Percentiles rank a stretch among this genome's conserved stretches.
Conservation (phyloP, 306 rosid genomes). For the Rubus parviflorus region DNA sequence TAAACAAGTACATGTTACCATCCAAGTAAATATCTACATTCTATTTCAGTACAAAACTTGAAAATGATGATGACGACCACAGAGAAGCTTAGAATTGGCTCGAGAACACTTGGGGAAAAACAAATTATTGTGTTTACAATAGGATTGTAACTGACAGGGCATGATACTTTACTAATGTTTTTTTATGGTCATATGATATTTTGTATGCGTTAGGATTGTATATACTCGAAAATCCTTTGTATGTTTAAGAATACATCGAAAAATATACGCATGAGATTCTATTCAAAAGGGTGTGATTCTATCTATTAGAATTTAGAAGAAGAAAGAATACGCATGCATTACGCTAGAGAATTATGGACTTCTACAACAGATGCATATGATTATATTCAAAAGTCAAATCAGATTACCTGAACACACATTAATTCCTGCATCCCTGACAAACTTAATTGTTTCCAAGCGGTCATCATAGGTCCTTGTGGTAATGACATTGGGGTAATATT, state of each 20-base stretch:
- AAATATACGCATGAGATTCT: not conserved
- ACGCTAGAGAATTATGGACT: not conserved
- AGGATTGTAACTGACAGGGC: not conserved
- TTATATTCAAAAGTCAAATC: slow-evolving; percentile 13
- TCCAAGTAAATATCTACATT: not conserved
- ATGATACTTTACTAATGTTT: not conserved
- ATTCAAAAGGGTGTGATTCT: not conserved
- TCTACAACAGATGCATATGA: not conserved
- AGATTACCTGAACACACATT: slow-evolving; percentile 86
- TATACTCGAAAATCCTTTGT: not conserved
- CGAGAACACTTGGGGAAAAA: not conserved
- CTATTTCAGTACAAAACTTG: not conserved
- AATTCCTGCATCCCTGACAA: slow-evolving; percentile 95
- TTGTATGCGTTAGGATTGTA: not conserved
- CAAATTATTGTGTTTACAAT: not conserved
- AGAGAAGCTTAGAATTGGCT: not conserved
- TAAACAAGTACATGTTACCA: too few species aligned
- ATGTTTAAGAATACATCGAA: not conserved
- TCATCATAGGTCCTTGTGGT: slow-evolving; percentile 94
- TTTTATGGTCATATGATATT: not conserved
- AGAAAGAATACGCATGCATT: not conserved
- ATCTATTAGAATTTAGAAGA: not conserved
- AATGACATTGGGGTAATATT: slow-evolving; percentile 87
- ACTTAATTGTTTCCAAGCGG: slow-evolving; percentile 83
- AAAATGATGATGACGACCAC: not conserved